Evolutionary conservation across 176 grass and related monocot genomes (phyloP).

Genomic region (Aegilops longissima): DNA sequence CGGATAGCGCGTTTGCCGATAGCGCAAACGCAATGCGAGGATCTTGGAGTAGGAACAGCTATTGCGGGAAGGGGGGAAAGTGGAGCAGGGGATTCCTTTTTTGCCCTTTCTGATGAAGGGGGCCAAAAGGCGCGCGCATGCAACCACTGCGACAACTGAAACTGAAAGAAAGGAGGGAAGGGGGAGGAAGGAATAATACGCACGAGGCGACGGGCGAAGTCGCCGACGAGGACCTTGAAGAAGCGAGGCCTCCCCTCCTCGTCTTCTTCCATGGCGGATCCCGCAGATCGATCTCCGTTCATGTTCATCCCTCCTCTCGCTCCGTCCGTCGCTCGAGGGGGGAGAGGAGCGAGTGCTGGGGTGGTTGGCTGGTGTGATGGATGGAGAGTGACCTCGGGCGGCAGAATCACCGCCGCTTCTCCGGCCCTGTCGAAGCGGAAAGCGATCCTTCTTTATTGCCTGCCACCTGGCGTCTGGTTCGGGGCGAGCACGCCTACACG

Average conservation of each 20-base stretch:
- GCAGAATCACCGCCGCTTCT: background rate
- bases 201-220: slow-evolving; percentile 39
- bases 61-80: background rate
- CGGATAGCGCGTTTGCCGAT: background rate
- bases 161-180: background rate
- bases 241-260: slow-evolving; percentile 32
- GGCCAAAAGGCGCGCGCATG: background rate
- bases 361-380: background rate
- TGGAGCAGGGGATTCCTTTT: background rate
- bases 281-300: background rate
- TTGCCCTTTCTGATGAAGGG: background rate
- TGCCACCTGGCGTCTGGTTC: background rate
- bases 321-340: background rate
- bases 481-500: background rate
- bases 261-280: slow-evolving; percentile 20
- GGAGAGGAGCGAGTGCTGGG: background rate
- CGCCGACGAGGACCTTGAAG: slow-evolving; percentile 49
- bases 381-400: background rate
- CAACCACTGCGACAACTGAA: background rate
- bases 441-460: background rate
- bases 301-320: too few relatives aligned
- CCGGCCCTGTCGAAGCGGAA: background rate
- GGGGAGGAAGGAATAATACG: background rate
- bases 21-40: background rate
- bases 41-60: too few relatives aligned